phyloP scores from a whole-genome alignment of 148 eudicot genomes.

The Dysphania ambrosioides region DNA sequence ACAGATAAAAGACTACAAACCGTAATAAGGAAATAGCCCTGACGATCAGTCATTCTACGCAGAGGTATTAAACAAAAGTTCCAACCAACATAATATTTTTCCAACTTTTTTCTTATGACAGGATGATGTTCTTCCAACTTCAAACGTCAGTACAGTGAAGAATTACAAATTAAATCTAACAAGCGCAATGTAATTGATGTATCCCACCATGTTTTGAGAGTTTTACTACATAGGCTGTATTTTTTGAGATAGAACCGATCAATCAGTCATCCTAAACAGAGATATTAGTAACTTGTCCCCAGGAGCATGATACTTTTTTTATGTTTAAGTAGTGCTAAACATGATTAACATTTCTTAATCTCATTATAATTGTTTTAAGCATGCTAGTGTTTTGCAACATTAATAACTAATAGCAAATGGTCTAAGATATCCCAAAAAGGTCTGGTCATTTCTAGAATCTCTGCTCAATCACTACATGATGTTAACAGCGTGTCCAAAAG shows the following conservation, averaged over 20 bases:
- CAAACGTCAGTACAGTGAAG: no score
- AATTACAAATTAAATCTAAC: no score
- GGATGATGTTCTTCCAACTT: no score
- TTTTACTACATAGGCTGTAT: no score
- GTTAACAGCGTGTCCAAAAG: slow-evolving; percentile 7
- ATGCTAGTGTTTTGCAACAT: background rate
- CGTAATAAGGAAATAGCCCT: background rate
- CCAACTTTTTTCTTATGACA: background rate
- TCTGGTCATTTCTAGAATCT: slow-evolving; percentile 21
- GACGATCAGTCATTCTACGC: background rate
- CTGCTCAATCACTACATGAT: slow-evolving; percentile 7
- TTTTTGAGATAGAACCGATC: background rate
- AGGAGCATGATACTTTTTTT: background rate
- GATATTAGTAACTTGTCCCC: background rate
- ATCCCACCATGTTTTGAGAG: no score
- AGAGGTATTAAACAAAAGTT: no score
- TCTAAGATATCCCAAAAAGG: slow-evolving; percentile 16
- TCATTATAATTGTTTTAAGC: background rate
- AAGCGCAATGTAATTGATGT: no score
- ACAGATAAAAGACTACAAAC: background rate
- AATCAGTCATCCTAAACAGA: background rate
- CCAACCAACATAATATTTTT: background rate
- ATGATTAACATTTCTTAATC: background rate
- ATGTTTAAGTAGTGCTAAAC: background rate
- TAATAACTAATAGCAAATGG: background rate